These are phyloP conservation scores for Lipomyces yamadae DNA, from an alignment of 805 yeast species.

Conservation along the genomic window DNA sequence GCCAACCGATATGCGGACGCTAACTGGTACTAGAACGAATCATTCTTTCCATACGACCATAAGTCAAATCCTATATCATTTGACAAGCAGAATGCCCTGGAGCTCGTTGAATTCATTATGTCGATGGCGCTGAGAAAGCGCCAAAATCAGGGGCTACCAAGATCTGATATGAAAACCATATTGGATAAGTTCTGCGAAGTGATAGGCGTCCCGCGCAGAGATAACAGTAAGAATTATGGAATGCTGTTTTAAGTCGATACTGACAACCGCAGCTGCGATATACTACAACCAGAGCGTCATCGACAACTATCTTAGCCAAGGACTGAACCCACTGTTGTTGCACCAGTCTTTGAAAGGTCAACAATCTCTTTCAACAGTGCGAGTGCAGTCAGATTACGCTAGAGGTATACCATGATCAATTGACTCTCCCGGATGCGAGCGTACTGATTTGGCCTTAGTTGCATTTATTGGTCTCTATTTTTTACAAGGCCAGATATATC, in stretches of 20 bases:
- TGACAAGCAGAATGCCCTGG: slow-evolving; percentile 49
- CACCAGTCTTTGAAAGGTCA: slow-evolving; percentile 29
- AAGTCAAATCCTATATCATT: slow-evolving; percentile 52
- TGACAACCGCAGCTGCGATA: slow-evolving; percentile 21
- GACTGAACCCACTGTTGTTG: slow-evolving; percentile 37
- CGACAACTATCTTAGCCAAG: slow-evolving; percentile 51
- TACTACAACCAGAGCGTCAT: slow-evolving; percentile 52
- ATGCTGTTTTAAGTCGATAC: background rate
- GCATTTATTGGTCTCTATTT: slow-evolving; percentile 62
- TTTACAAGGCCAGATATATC: slow-evolving; percentile 67
- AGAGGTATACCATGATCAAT: slow-evolving; percentile 4
- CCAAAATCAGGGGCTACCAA: slow-evolving; percentile 59
- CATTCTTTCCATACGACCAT: slow-evolving; percentile 71
- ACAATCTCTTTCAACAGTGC: slow-evolving; percentile 22
- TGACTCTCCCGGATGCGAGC: no score
- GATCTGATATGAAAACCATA: slow-evolving; percentile 72
- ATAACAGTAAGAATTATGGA: slow-evolving; percentile 13
- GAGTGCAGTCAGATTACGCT: slow-evolving; percentile 29
- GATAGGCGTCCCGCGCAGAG: slow-evolving; percentile 63
- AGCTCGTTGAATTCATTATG: slow-evolving; percentile 55
- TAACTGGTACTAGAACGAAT: slow-evolving; percentile 46
- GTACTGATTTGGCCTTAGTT: slow-evolving; percentile 7
- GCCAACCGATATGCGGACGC: background rate
- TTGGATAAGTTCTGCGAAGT: slow-evolving; percentile 74
- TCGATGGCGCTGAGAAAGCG: slow-evolving; percentile 59